phyloP scores from a whole-genome alignment of 192 early-diverging fungal species.

The Pecoramyces ruminantium region DNA sequence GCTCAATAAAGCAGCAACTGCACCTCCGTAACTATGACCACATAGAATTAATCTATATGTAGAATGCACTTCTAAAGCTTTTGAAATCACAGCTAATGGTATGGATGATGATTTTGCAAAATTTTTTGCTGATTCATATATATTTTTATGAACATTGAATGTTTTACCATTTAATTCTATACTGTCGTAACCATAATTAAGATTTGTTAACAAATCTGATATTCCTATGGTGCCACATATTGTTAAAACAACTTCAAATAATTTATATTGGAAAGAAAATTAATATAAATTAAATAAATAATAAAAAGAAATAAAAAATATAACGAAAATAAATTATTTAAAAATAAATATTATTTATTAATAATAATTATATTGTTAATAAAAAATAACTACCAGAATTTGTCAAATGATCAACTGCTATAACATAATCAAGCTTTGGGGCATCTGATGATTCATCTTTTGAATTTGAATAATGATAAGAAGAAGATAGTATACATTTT shows the following conservation, averaged over 20 bases:
- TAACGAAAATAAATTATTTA: no score
- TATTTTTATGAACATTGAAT: not conserved
- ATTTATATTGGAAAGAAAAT: no score
- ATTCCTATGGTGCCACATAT: not conserved
- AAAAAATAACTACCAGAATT: not conserved
- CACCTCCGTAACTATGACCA: constrained; percentile 77
- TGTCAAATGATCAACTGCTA: not conserved
- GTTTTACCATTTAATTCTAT: not conserved
- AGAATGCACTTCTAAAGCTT: constrained; percentile 52
- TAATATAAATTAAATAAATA: no score
- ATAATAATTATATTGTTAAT: no score
- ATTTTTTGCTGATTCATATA: not conserved
- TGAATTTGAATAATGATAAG: not conserved
- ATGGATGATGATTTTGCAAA: not conserved
- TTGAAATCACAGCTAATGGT: not conserved
- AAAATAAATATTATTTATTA: not conserved
- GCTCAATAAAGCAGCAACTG: constrained; percentile 62
- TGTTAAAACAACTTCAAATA: not conserved
- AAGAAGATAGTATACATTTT: not conserved
- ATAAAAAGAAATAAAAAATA: no score
- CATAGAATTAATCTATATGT: constrained; percentile 69
- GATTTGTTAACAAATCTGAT: not conserved
- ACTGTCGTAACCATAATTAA: not conserved
- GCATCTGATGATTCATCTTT: not conserved
- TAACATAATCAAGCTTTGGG: not conserved